Evolutionary conservation across 2,329 filamentous ascomycete species (phyloP).

Genomic region (Hypoxylon sp.): DNA sequence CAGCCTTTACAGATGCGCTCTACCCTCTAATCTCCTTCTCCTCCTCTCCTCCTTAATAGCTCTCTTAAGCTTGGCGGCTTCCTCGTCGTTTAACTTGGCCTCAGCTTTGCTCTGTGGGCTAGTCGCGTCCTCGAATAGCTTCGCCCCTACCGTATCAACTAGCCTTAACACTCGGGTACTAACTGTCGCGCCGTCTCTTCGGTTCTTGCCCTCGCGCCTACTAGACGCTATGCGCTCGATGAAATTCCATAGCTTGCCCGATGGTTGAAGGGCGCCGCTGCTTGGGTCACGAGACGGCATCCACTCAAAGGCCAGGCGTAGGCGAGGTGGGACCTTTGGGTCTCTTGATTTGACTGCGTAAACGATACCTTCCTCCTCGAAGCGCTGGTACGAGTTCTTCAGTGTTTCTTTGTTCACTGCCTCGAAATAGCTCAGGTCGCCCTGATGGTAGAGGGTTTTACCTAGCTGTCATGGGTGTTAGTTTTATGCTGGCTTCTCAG

Average conservation of each 20-base stretch:
- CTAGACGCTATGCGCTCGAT: constrained; percentile 87
- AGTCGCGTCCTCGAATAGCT: constrained; percentile 73
- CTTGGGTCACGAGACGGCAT: constrained; percentile 72
- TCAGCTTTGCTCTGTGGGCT: constrained; percentile 55
- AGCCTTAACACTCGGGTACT: constrained; percentile 82
- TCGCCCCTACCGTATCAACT: constrained; percentile 77
- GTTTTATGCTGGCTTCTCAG: constrained; percentile 10
- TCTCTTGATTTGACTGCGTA: constrained; percentile 78
- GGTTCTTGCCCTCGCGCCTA: constrained; percentile 92
- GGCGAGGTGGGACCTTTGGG: constrained; percentile 68
- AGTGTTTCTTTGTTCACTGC: constrained; percentile 98
- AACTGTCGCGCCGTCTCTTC: constrained; percentile 92
- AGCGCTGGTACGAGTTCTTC: constrained; percentile 90
- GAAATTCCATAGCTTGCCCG: constrained; percentile 90
- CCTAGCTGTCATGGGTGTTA: constrained; percentile 71
- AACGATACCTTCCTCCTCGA: constrained; percentile 91
- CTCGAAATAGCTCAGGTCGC: constrained; percentile 96
- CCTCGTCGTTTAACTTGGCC: constrained; percentile 63
- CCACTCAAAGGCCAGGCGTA: constrained; percentile 82
- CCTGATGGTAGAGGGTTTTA: constrained; percentile 97
- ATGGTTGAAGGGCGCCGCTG: constrained; percentile 72
- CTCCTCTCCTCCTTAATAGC: constrained; percentile 61
- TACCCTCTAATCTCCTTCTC: constrained; percentile 62
- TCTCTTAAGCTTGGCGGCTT: constrained; percentile 59
- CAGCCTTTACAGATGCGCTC: constrained; percentile 61